These are phyloP conservation scores for Zygosaccharomyces kombuchaensis DNA, from an alignment of 805 yeast genomes.

Conservation along the genomic window DNA sequence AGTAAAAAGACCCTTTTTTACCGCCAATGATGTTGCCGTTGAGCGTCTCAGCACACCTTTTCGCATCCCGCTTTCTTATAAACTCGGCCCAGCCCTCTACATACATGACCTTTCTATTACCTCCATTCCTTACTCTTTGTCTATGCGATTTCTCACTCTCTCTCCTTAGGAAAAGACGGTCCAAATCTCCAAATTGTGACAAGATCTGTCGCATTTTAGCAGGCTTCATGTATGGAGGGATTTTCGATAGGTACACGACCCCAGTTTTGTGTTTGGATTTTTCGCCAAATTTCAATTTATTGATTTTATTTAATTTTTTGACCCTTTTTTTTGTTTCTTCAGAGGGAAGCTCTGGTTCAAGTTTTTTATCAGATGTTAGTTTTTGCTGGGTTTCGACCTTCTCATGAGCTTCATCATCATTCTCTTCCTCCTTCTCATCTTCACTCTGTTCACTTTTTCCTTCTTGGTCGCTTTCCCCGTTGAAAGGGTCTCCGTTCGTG, in stretches of 20 bases:
- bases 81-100: conserved; percentile 98
- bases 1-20: conserved; percentile 81
- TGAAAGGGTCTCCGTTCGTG: conserved; percentile 18
- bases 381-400: too few species aligned
- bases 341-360: conserved; percentile 10
- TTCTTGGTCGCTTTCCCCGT: conserved; percentile 18
- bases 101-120: conserved; percentile 81
- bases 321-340: conserved; percentile 4
- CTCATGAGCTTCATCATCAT: conserved; percentile 14
- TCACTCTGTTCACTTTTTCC: conserved; percentile 16
- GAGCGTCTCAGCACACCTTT: conserved; percentile 76
- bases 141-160: conserved; percentile 66
- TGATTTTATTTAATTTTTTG: conserved; percentile 25
- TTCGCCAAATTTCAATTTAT: conserved; percentile 38
- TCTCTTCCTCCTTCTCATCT: conserved; percentile 11
- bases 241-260: conserved; percentile 82
- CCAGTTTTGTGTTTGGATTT: conserved; percentile 68
- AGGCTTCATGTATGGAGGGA: conserved; percentile 98
- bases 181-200: conserved; percentile 80
- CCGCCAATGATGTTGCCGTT: conserved; percentile 92
- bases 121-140: conserved; percentile 76
- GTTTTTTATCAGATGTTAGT: not conserved
- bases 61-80: conserved; percentile 76
- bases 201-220: conserved; percentile 79
- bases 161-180: conserved; percentile 79